phyloP scores from a whole-genome alignment of 805 yeast genomes.

The Yamadazyma tumulicola region DNA sequence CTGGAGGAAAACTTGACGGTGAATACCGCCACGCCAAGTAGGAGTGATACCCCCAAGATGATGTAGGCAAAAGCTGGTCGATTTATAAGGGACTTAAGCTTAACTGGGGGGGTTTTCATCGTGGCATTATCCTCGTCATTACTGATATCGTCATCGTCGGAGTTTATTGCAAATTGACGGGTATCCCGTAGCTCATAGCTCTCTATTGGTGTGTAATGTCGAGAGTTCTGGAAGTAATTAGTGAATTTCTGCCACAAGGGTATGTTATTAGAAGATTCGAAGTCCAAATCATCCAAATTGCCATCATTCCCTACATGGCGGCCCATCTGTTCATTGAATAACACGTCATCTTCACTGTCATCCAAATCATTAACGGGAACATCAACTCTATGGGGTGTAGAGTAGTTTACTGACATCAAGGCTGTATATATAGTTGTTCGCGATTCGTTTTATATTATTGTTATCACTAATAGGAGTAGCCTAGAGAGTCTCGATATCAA shows the following conservation, averaged over 20 bases:
- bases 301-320: slow-evolving; percentile 2
- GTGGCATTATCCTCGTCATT: background rate
- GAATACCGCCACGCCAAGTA: background rate
- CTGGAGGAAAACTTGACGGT: background rate
- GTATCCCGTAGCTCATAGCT: slow-evolving; percentile 12
- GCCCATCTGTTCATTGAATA: slow-evolving; percentile 18
- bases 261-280: background rate
- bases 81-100: background rate
- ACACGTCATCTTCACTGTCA: slow-evolving; percentile 34
- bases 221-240: slow-evolving; percentile 1
- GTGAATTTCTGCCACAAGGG: slow-evolving; percentile 2
- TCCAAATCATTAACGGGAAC: slow-evolving; percentile 57
- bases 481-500: background rate
- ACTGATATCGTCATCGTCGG: background rate
- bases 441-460: too few relatives aligned
- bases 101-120: background rate
- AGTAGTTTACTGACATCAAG: slow-evolving; percentile 12
- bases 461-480: too few relatives aligned
- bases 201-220: slow-evolving; percentile 8
- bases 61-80: background rate
- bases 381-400: slow-evolving; percentile 40
- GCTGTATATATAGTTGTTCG: too few relatives aligned
- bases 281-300: slow-evolving; percentile 11
- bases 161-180: background rate
- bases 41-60: background rate